Evolutionary conservation across 257 asterid genomes (phyloP), one percentile per base, ranked within the genome.

Genomic region (Mentha longifolia): DNA sequence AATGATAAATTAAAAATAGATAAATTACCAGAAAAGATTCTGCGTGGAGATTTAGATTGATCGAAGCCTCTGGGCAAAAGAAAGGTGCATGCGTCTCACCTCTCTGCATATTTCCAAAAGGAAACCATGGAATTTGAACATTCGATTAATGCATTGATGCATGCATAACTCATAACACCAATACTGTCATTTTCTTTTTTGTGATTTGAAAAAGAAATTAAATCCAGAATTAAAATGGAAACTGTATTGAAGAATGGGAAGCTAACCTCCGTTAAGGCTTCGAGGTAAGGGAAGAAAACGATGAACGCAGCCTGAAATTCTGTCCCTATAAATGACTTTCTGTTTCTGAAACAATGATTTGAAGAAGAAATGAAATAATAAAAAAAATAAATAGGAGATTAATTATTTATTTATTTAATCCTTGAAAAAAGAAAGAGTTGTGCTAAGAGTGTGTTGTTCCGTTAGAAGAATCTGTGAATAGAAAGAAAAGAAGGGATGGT

Each of bases 261-360:
- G 6, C 20, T 47, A 81, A 81, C 83, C 78, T 74, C 73, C 33
- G 46, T 57, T 16, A 50, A 65, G 79, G 79, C 83, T 60, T 76
- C 74, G 67, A 63, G 51, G 39, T 0, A 62, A 56, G 19, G n/a
- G 63, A 47, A 33, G 35, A 58, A 61, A 61, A 43, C 56, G 58
- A 39, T 65, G 31, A 45, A 4, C 16, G 45, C 22, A 52, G 71
- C 45, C 68, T 16, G 60, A 52, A 8, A 52, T 10, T 11, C 4
- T 46, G 31, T 14, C 30, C 20, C 17, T 63, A 3, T 15, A 16
- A 51, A 33, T 35, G 7, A 16, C 13, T 31, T 58, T 75, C 0
- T 13, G 17, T 45, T 67, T 13, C 33, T 2, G 13, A 22, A 25
- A 59, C 16, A 3, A 56, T 12, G 16, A 51, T 35, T 57, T 7